Evolutionary conservation across 2,329 filamentous ascomycete genomes (phyloP).

Genomic region (Penicillium sp.): DNA sequence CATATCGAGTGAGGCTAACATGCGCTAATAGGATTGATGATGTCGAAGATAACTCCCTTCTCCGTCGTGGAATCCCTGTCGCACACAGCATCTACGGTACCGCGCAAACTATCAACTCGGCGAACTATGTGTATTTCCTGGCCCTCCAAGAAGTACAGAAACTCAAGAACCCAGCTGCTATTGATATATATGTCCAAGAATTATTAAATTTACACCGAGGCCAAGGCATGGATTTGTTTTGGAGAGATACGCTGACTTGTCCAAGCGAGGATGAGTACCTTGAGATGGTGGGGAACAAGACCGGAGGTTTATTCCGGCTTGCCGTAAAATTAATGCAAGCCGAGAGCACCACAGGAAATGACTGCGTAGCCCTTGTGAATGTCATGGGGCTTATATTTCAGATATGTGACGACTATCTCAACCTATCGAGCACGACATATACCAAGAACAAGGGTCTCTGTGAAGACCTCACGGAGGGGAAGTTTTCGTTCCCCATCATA

Average conservation of each 20-base stretch:
- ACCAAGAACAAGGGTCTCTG: slow-evolving; percentile 89
- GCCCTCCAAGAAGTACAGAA: slow-evolving; percentile 49
- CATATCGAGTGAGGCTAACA: background rate
- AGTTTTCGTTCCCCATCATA: slow-evolving; percentile 95
- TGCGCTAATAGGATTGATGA: slow-evolving; percentile 50
- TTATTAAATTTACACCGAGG: slow-evolving; percentile 54
- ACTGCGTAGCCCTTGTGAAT: slow-evolving; percentile 70
- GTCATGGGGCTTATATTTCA: slow-evolving; percentile 53
- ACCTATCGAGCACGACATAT: slow-evolving; percentile 75
- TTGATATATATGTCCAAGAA: slow-evolving; percentile 52
- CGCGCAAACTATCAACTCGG: slow-evolving; percentile 58
- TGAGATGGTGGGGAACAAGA: slow-evolving; percentile 56
- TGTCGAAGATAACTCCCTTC: slow-evolving; percentile 54
- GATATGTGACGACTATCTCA: slow-evolving; percentile 78
- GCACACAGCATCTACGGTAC: slow-evolving; percentile 57
- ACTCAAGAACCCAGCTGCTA: slow-evolving; percentile 46
- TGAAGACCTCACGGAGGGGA: slow-evolving; percentile 95
- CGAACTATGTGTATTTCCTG: slow-evolving; percentile 55
- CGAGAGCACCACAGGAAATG: slow-evolving; percentile 43
- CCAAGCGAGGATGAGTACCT: slow-evolving; percentile 55
- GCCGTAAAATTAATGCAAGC: slow-evolving; percentile 53
- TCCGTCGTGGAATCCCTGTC: slow-evolving; percentile 54
- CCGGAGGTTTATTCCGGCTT: slow-evolving; percentile 53
- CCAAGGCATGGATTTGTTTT: slow-evolving; percentile 56
- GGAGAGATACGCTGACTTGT: slow-evolving; percentile 51